These are phyloP conservation scores for Podila epicladia DNA, from an alignment of 192 early-diverging fungal genomes.

Conservation along the genomic window DNA sequence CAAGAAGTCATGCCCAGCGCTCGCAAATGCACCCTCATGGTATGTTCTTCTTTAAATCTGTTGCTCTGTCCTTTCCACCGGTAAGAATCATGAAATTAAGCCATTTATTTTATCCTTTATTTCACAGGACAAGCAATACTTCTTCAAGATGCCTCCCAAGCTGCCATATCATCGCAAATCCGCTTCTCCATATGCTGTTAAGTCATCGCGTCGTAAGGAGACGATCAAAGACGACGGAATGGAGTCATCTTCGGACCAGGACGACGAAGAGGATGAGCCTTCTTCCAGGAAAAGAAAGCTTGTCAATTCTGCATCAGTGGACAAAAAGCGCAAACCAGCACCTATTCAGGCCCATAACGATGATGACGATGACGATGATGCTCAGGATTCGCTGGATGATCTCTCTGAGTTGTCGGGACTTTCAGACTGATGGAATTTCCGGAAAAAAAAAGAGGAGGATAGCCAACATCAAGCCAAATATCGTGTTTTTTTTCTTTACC, in stretches of 20 bases:
- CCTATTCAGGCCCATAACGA: conserved; percentile 1
- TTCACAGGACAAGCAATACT: conserved; percentile 54
- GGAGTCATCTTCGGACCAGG: conserved; percentile 21
- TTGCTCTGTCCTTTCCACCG: background rate
- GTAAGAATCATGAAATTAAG: background rate
- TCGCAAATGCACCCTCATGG: conserved; percentile 63
- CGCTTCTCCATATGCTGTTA: conserved; percentile 44
- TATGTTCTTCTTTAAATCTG: conserved; percentile 8
- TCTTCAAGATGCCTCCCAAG: conserved; percentile 68
- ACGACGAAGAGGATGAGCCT: conserved; percentile 21
- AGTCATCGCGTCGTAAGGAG: conserved; percentile 34
- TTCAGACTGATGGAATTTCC: conserved; percentile 13
- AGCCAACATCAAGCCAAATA: background rate
- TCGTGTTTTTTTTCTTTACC: too few species aligned
- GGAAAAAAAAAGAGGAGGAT: background rate
- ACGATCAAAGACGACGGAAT: conserved; percentile 16
- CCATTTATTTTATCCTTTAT: background rate
- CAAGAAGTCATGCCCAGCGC: conserved; percentile 63
- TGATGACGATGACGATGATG: conserved; percentile 23
- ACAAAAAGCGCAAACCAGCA: conserved; percentile 36
- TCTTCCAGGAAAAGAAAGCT: conserved; percentile 25
- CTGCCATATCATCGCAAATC: conserved; percentile 58
- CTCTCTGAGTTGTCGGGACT: conserved; percentile 45
- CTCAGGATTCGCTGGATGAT: conserved; percentile 43
- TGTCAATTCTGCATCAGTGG: conserved; percentile 6